A percentile compares a stretch with the other conserved stretches of the same genome.
These are phyloP conservation scores for Chenopodium quinoa DNA, from an alignment of 148 eudicot species.

Conservation along the genomic window DNA sequence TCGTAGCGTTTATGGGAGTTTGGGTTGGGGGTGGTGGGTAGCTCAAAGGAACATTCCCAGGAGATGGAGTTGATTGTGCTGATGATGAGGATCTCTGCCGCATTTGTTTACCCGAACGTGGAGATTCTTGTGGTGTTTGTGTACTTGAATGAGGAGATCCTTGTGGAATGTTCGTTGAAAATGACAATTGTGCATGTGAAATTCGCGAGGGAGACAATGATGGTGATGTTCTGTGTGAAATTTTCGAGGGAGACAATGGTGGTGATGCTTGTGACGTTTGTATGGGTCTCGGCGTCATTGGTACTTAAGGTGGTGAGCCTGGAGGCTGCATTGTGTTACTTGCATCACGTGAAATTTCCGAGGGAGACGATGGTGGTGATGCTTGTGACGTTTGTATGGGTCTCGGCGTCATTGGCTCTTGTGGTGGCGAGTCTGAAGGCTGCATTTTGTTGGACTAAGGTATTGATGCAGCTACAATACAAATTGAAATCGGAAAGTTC, in stretches of 20 bases:
- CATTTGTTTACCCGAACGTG: neutral
- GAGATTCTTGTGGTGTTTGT: neutral
- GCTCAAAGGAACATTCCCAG: neutral
- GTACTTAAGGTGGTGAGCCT: neutral
- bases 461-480: neutral
- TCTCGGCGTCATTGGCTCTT: neutral
- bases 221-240: neutral
- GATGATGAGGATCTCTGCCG: neutral
- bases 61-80: neutral
- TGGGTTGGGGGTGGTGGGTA: neutral
- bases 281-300: neutral
- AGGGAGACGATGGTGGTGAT: neutral
- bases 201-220: no score
- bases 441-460: neutral
- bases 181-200: neutral
- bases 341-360: no score
- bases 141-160: neutral
- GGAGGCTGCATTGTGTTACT: slow-evolving; percentile 4
- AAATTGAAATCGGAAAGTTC: neutral
- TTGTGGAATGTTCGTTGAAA: neutral
- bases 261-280: no score
- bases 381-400: neutral
- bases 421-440: neutral
- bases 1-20: neutral
- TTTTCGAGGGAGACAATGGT: no score